Percentiles rank a stretch among this genome's conserved stretches.
Evolutionary conservation across 106 monocot species (phyloP).

Genomic region (Narthecium ossifragum): DNA sequence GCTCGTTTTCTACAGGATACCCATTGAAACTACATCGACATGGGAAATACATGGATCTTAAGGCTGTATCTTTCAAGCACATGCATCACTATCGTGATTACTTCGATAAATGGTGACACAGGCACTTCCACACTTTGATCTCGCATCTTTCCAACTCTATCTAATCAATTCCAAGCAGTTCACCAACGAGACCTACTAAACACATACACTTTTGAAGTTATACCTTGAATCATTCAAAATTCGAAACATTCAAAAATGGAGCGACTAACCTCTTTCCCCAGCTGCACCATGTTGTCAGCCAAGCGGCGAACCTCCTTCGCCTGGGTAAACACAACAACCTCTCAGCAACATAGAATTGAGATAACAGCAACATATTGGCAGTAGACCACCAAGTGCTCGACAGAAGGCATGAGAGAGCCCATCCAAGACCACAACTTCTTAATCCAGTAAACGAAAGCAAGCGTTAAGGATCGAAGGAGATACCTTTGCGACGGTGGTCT

Average conservation of each 20-base stretch:
- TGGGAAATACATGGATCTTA: too few relatives aligned
- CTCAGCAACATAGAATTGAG: neutral
- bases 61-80: too few relatives aligned
- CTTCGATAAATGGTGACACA: neutral
- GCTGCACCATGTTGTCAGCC: constrained; percentile 96
- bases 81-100: neutral
- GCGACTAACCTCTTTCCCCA: constrained; percentile 77
- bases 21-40: too few relatives aligned
- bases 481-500: constrained; percentile 93
- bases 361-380: neutral
- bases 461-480: neutral
- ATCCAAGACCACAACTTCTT: too few relatives aligned
- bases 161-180: neutral
- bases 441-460: too few relatives aligned
- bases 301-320: constrained; percentile 92
- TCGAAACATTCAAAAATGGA: neutral
- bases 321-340: constrained; percentile 20
- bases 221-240: neutral
- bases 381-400: constrained; percentile 1
- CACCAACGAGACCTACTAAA: neutral
- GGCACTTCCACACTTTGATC: too few relatives aligned
- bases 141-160: too few relatives aligned
- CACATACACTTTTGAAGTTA: too few relatives aligned
- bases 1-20: too few relatives aligned
- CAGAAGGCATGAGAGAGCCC: constrained; percentile 3